Base-by-base conservation (phyloP, 2,329 filamentous ascomycete genomes). In the Cercospora sojina region DNA sequence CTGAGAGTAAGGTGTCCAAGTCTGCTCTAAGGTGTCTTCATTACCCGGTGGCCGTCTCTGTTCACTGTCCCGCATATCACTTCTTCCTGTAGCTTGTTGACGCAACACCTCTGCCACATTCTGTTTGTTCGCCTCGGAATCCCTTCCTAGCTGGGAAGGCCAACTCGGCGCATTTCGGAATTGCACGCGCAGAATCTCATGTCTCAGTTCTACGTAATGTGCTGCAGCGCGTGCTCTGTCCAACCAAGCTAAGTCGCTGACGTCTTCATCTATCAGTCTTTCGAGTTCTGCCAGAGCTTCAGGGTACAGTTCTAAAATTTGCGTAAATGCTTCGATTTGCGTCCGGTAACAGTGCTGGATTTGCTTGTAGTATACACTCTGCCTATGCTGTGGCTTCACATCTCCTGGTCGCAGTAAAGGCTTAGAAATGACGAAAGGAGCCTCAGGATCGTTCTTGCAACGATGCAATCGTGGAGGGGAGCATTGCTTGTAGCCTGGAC, bases 401-500 rank as follows among this genome's bases (percentile, higher is more conserved):
- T 43, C 51, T 10, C 61, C 38, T 6, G 13, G 5, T 57, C 41
- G 51, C n/a, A 49, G 1, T 18, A 12, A 6, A 4, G 38, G 58
- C 23, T 29, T n/a, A 2, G 10, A 20, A 20, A 27, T 3, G 10
- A 18, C 35, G 7, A 12, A 43, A 18, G 41, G 3, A 18, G 16
- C 12, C 8, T 27, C 35, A 10, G 10, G 16, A 6, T 5, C 32
- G 13, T 49, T 31, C 58, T 60, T 60, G 41, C 3, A 60, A n/a
- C 23, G 31, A 20, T 25, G 29, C n/a, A 56, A 12, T 27, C 32
- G 61, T 31, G 49, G 51, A 41, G 47, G 61, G n/a, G 9, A 23
- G 23, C 23, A 49, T 16, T 43, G 56, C 43, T 66, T 63, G 59
- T 31, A 63, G 32, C 59, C 41, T 20, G 64, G 29, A 20, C 59